Base-by-base conservation (phyloP, 2,329 filamentous ascomycete genomes). In the Fusarium temperatum region DNA sequence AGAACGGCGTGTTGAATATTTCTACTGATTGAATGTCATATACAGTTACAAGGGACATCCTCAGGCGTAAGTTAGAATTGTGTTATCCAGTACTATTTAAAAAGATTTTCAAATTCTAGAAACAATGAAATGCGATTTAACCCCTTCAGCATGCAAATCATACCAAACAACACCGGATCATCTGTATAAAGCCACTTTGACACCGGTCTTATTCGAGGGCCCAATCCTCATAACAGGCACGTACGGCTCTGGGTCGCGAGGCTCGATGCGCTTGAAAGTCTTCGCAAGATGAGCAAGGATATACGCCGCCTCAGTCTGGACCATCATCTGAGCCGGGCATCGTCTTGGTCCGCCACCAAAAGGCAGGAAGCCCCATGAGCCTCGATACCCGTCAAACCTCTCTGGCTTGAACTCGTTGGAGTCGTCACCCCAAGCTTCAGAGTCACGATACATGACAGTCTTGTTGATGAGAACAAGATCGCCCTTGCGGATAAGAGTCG, bases 251-350 rank as follows among this genome's bases (percentile, higher is more conserved):
- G 38, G 17, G 6, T 62, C 58, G 3, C 58, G 48, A 5, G 58
- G 48, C 20, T 62, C 58, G 5, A 56, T 28, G 1, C 48, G 58
- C 2, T 26, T 36, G 17, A 28, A 62, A 4, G n/a, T 44, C 58
- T 62, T 44, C 0, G 48, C 58, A 10, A 61, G 36, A 8, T 42
- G 58, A n/a, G 36, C 36, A 54, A 61, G 58, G 13, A 61, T 61
- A 26, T 42, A 61, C 6, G 36, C 58, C 0, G 58, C 58, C 12
- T 61, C 58, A 26, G 58, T 61, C 14, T 61, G 47, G 35, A 61
- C 58, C 58, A 61, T 61, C 58, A 61, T 61, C 9, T 61, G 58
- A 18, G 58, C 58, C 1, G 47, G 58, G 14, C 58, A 61, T 3
- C 58, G 47, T 15, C 58, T 15, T 1, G 58, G 58, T 1, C 58